Conservation (phyloP, 2,329 filamentous ascomycete genomes). For the Fusarium dimerum region DNA sequence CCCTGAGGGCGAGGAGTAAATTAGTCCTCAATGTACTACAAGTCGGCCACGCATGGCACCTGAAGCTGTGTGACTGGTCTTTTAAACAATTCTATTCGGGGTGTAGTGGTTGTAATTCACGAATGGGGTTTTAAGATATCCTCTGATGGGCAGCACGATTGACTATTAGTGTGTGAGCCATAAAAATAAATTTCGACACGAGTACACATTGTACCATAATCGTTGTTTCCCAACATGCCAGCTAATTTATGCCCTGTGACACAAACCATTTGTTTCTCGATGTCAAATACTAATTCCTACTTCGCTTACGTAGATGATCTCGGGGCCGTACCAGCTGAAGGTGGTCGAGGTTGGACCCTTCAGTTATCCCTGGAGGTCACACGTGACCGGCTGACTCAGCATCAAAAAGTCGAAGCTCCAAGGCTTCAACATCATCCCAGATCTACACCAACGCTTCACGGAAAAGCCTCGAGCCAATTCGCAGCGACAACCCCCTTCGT, state of each 20-base stretch:
- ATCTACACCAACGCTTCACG: neutral
- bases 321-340: neutral
- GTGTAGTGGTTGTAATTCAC: slow-evolving; percentile 34
- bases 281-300: neutral
- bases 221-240: neutral
- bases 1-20: slow-evolving; percentile 68
- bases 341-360: slow-evolving; percentile 1
- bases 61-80: slow-evolving; percentile 25
- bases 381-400: slow-evolving; percentile 39
- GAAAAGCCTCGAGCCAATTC: slow-evolving; percentile 19
- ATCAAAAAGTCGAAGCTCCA: slow-evolving; percentile 32
- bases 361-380: slow-evolving; percentile 4
- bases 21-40: slow-evolving; percentile 4
- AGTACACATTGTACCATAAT: slow-evolving; percentile 33
- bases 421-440: slow-evolving; percentile 11
- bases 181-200: slow-evolving; percentile 27
- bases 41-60: slow-evolving; percentile 11
- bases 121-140: slow-evolving; percentile 43
- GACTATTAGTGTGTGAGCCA: slow-evolving; percentile 34
- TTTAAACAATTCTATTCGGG: slow-evolving; percentile 34
- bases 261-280: neutral
- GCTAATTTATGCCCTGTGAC: too few species aligned
- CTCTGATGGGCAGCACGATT: slow-evolving; percentile 36
- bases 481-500: neutral
- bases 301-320: neutral